Evolutionary conservation across 257 asterid genomes (phyloP), one percentile per base, ranked within the genome.

Genomic region (Solanum pinnatisectum): DNA sequence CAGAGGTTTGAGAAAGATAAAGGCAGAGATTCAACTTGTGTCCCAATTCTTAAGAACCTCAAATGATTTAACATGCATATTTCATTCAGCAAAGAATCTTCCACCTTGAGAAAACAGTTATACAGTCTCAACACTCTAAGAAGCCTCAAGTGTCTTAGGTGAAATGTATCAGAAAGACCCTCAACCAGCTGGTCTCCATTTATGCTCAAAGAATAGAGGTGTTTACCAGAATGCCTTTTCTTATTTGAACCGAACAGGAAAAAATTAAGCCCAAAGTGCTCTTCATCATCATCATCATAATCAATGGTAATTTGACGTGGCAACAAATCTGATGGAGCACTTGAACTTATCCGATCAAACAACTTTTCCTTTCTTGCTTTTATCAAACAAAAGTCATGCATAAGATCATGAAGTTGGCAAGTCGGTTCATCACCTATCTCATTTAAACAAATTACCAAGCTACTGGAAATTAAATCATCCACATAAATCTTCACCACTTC

Each of bases 311-410:
- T 2, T 8, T 2, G 2, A 22, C 44, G 49, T 0, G 44, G 22
- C 68, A 83, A 0, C 8, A 35, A 7, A 59, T 30, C 33, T 59
- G 74, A 52, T 59, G 52, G 9, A 83, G 33, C 14, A 59, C 7
- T 40, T 37, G 79, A 39, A 20, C n/a, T 44, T 59, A 63, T 30
- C n/a, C 0, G 0, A 37, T 35, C 71, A 32, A 72, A 30, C 1
- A 73, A 36, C 6, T 15, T 86, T 52, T 67, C 77, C 74, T 88
- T 71, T 77, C 63, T 87, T 35, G 87, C 89, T 83, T 85, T 91
- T 63, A 88, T 86, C 76, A 78, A 65, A 84, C 90, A 88, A 46
- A 88, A 67, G 1, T 87, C 84, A 35, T 84, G 74, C 88, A 90
- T 33, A 22, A 88, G 82, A 87, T 90, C 91, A 42, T 90, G 92